Evolutionary conservation across 2,329 filamentous ascomycete genomes (phyloP), one percentile per base, ranked within the genome.

Genomic region (Scytalidium lignicola): DNA sequence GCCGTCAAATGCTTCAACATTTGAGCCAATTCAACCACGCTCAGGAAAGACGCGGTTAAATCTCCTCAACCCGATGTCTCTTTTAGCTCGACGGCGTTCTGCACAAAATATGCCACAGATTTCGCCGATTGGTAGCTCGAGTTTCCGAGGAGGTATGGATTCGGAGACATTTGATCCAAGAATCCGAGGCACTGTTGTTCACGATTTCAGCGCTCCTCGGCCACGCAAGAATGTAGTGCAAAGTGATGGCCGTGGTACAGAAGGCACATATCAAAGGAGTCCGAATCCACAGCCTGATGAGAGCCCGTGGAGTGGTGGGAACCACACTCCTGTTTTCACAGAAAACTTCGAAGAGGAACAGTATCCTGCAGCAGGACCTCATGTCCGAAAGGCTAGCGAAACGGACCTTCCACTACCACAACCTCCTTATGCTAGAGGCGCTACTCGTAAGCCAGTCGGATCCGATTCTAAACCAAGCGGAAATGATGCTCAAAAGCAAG

Each of bases 171-270:
- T 84, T 56, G 82, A 85, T 57, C 82, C 82, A 17, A 74, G 80
- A 9, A 86, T 86, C 54, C 75, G 74, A 58, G 83, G 79, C 44
- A 86, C 78, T 7, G 72, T 74, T 43, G 75, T 85, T 44, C 83
- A 86, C 61, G 83, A 82, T 62, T 86, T 84, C 58, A 85, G 80
- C 58, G 80, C 78, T 0, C 82, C 81, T 1, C 70, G 80, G 44
- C 73, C 72, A 20, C 74, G 69, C 52, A 73, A 65, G 42, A 64
- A 68, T 22, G 54, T 70, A 3, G 65, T 68, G 20, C 67, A 55
- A 22, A 56, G 51, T 45, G 59, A 62, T 57, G 46, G 55, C 6
- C 52, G 48, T 37, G 29, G 43, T 13, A 51, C 53, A 29, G 55
- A 55, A 13, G 23, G n/a, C 20, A 28, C 26, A 8, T 57, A 52